Conservation (phyloP, 164 flowering plant species). For the Litsea cubeba region DNA sequence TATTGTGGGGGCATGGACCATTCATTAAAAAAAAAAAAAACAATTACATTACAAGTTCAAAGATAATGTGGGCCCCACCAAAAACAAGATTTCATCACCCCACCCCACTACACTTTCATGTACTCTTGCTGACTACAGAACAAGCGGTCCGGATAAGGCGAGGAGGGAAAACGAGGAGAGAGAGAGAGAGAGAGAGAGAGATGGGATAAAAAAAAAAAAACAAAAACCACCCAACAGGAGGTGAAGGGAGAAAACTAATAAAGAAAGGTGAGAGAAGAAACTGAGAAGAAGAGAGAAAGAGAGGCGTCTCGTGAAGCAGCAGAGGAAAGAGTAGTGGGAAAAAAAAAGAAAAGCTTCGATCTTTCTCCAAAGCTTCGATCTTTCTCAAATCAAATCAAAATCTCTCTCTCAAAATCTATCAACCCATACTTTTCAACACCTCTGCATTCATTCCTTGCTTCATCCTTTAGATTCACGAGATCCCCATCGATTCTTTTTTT, state of each 20-base stretch:
- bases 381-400: conserved; percentile 2
- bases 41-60: no score
- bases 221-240: neutral
- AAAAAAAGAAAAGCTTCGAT: neutral
- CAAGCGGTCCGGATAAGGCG: neutral
- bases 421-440: conserved; percentile 11
- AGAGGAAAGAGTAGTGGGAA: conserved; percentile 15
- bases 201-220: no score
- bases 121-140: neutral
- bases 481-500: conserved; percentile 44
- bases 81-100: neutral
- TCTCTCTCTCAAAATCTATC: neutral
- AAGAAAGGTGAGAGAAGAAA: neutral
- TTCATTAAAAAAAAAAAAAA: no score
- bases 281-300: neutral
- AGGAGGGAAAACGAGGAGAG: neutral
- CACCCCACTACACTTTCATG: no score
- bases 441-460: conserved; percentile 69
- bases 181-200: neutral
- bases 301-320: conserved; percentile 52
- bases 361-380: no score
- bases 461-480: conserved; percentile 70
- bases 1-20: no score
- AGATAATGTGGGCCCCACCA: neutral
- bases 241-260: neutral